Evolutionary conservation across 1,284 basidiomycete genomes (phyloP), one percentile per base, ranked within the genome.

Genomic region (Nidula niveotomentosa): DNA sequence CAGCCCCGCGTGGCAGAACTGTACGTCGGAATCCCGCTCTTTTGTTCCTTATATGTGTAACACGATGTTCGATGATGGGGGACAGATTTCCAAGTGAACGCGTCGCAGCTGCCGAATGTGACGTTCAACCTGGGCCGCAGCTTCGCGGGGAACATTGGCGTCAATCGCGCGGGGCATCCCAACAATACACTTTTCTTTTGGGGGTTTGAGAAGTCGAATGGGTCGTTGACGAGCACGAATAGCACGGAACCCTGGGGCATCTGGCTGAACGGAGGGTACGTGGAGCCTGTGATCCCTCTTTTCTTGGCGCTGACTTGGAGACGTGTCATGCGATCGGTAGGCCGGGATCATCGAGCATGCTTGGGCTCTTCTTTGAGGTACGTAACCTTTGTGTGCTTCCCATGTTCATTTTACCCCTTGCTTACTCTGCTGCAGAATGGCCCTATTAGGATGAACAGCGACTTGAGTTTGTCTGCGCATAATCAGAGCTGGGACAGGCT

Each of bases 171-270:
- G n/a, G 79, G 76, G 13, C 86, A 88, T 65, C 84, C 84, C 0
- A 88, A 90, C 55, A 73, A 90, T 56, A 88, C 88, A 0, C 72
- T 91, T 2, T 91, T 89, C 71, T 91, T 91, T 68, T 82, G 83
- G 77, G 88, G 76, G 1, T 82, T 86, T 58, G 88, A 91, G 65
- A 81, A 80, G 43, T 71, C 72, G 3, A 65, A 74, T 10, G 86
- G 85, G 1, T 88, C 87, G 1, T 70, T 90, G 52, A 86, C 85
- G 1, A 60, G 62, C 2, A 49, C 67, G 48, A 60, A 68, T 6
- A 61, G 23, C 61, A 72, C n/a, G 12, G 72, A 80, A 43, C 88
- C 89, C 2, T 90, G 88, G 88, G 80, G 80, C 8, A 86, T 90
- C 49, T 91, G 87, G 87, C 66, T 91, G 30, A 89, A 90, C 60